Percentiles rank a stretch among this genome's conserved stretches.
Conservation (phyloP, 1,284 basidiomycete species). For the Sanghuangporus baumii region DNA sequence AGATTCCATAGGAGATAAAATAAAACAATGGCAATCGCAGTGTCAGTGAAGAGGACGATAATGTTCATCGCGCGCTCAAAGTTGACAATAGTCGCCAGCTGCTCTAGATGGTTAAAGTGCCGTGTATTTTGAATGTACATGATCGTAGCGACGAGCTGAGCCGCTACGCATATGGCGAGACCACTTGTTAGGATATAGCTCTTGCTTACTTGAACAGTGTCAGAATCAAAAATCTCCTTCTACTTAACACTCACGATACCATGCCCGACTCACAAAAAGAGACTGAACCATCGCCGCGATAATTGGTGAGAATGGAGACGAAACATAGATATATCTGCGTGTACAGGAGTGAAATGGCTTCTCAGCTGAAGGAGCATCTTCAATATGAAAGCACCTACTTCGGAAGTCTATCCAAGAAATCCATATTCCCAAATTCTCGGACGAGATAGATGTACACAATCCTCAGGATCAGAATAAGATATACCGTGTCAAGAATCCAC, state of each 20-base stretch:
- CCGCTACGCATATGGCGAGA: not conserved
- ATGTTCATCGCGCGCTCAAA: not conserved
- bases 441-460: conserved; percentile 11
- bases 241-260: not conserved
- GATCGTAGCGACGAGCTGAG: not conserved
- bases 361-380: not conserved
- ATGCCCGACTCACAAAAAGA: not conserved
- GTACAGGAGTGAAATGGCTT: no score
- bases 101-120: not conserved
- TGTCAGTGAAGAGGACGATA: not conserved
- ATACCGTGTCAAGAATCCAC: not conserved
- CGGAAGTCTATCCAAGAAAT: not conserved
- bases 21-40: not conserved
- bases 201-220: not conserved
- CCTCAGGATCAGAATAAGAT: not conserved
- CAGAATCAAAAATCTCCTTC: not conserved
- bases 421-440: conserved; percentile 5
- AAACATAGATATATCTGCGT: not conserved
- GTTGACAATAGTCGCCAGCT: not conserved
- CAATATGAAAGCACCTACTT: not conserved
- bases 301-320: not conserved
- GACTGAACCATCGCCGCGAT: not conserved
- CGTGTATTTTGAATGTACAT: not conserved
- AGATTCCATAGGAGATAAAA: not conserved
- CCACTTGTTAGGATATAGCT: not conserved